A percentile compares a stretch with the other conserved stretches of the same genome.
phyloP scores from a whole-genome alignment of 1,284 basidiomycete species.

The Sanghuangporus weigelae region DNA sequence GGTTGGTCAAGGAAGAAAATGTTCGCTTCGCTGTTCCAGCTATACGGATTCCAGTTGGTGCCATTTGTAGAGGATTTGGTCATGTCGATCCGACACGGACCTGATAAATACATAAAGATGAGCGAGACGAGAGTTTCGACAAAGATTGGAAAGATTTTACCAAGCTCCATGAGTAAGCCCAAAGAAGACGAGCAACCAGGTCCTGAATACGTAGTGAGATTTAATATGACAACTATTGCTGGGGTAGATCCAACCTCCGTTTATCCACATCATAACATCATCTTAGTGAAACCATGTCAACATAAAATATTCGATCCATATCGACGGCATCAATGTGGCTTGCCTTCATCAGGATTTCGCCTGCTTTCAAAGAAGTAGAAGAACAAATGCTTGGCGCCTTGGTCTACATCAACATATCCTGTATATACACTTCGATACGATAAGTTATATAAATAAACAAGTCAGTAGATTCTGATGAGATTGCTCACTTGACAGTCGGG shows the following conservation, averaged over 20 bases:
- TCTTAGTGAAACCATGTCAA: conserved; percentile 29
- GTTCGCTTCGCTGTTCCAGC: conserved; percentile 62
- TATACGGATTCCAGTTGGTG: conserved; percentile 55
- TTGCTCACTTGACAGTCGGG: conserved; percentile 49
- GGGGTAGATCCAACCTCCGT: no score
- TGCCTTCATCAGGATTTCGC: conserved; percentile 51
- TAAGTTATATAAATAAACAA: neutral
- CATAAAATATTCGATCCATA: neutral
- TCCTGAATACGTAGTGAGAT: no score
- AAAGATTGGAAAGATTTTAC: conserved; percentile 35
- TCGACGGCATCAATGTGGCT: neutral
- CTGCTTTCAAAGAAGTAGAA: conserved; percentile 86
- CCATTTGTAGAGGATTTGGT: conserved; percentile 30
- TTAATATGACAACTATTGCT: no score
- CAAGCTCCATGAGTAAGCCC: conserved; percentile 66
- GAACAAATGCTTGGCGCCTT: conserved; percentile 62
- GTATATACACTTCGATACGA: conserved; percentile 42
- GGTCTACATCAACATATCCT: conserved; percentile 58
- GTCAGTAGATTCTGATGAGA: neutral
- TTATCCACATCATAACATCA: conserved; percentile 70
- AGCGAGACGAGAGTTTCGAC: no score
- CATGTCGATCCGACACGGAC: conserved; percentile 22
- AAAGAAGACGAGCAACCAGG: conserved; percentile 61
- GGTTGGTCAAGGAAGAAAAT: conserved; percentile 72
- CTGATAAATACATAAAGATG: conserved; percentile 1